Conservation (phyloP, 164 flowering plant species). For the Stephania japonica region DNA sequence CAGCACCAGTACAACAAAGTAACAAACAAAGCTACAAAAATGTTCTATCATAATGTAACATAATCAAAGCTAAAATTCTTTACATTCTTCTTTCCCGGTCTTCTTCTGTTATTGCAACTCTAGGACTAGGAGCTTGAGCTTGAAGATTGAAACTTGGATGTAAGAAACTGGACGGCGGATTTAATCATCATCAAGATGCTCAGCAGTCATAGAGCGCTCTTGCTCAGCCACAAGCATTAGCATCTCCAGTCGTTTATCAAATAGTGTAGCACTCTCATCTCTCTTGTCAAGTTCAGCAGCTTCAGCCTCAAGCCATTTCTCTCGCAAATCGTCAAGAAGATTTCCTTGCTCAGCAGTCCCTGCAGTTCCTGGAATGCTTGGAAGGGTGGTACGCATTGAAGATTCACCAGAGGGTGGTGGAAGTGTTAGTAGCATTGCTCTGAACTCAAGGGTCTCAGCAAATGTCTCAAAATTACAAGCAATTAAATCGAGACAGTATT, state of each 20-base stretch:
- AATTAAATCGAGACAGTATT: slow-evolving; percentile 77
- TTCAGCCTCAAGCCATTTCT: slow-evolving; percentile 98
- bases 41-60: not conserved
- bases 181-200: slow-evolving; percentile 12
- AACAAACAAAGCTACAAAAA: too few relatives aligned
- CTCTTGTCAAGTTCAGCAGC: slow-evolving; percentile 96
- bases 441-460: slow-evolving; percentile 74
- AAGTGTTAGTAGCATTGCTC: slow-evolving; percentile 79
- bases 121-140: not conserved
- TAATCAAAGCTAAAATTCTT: not conserved
- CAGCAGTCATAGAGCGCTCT: slow-evolving; percentile 31
- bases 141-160: not conserved
- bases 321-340: slow-evolving; percentile 89
- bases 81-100: not conserved
- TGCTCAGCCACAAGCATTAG: slow-evolving; percentile 71
- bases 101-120: not conserved
- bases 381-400: slow-evolving; percentile 79
- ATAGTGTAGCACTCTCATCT: slow-evolving; percentile 91
- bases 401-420: slow-evolving; percentile 99
- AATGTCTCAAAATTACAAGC: slow-evolving; percentile 93
- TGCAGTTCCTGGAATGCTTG: slow-evolving; percentile 89
- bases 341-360: slow-evolving; percentile 55
- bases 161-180: not conserved
- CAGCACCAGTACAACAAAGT: too few relatives aligned
- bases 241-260: slow-evolving; percentile 90